Evolutionary conservation across 2,329 filamentous ascomycete species (phyloP).

Genomic region (Paraphoma sp.): DNA sequence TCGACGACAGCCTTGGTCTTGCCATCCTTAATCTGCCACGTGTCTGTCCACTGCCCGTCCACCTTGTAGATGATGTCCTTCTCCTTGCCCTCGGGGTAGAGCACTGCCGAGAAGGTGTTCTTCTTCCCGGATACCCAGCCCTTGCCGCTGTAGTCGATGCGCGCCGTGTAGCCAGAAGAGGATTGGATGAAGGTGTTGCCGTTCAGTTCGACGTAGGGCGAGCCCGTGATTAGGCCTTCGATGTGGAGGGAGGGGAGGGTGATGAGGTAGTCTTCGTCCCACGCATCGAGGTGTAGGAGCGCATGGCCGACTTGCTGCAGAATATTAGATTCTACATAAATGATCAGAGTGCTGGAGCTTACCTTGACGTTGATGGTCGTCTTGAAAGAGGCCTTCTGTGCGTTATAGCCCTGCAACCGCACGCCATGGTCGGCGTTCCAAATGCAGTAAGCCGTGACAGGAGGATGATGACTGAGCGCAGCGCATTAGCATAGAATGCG

Average conservation of each 20-base stretch:
- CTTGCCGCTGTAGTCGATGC: conserved; percentile 91
- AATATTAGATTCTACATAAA: conserved; percentile 4
- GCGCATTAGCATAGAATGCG: conserved; percentile 12
- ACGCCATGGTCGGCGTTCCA: conserved; percentile 85
- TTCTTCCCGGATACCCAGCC: conserved; percentile 97
- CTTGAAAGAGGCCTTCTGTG: conserved; percentile 93
- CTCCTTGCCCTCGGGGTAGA: conserved; percentile 74
- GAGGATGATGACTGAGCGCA: conserved; percentile 76
- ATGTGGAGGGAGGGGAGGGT: conserved; percentile 91
- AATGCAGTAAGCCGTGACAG: conserved; percentile 93
- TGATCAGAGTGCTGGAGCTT: background rate
- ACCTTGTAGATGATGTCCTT: conserved; percentile 80
- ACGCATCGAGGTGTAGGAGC: conserved; percentile 73
- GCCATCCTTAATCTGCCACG: conserved; percentile 78
- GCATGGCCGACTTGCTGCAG: conserved; percentile 82
- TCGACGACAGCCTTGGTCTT: conserved; percentile 53
- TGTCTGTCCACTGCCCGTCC: conserved; percentile 88
- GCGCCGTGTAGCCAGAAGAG: conserved; percentile 83
- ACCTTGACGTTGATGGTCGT: conserved; percentile 89
- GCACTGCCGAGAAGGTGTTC: conserved; percentile 80
- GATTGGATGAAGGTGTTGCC: conserved; percentile 84
- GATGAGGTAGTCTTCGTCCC: conserved; percentile 81
- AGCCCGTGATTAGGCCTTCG: conserved; percentile 85
- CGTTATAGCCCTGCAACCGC: conserved; percentile 82
- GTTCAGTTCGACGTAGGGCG: conserved; percentile 91